Evolutionary conservation across 768 basidiomycete species (phyloP).

Genomic region (Gyrodon lividus): DNA sequence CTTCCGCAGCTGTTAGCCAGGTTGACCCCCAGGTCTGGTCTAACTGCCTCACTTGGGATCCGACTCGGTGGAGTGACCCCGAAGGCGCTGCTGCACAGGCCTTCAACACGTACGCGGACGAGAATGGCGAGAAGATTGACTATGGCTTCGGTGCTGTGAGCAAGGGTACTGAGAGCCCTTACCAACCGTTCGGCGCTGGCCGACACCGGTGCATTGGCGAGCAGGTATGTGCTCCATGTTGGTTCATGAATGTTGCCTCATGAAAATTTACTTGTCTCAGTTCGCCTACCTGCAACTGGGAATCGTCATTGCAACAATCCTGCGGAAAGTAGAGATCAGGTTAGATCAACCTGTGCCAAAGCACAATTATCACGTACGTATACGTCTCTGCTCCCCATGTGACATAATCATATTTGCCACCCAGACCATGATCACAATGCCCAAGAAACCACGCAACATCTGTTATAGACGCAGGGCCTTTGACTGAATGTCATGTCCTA

Average conservation of each 20-base stretch:
- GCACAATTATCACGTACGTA: constrained; percentile 86
- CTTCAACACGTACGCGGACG: constrained; percentile 70
- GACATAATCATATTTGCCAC: constrained; percentile 8
- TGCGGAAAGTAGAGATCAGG: constrained; percentile 74
- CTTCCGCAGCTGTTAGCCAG: constrained; percentile 85
- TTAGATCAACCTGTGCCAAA: constrained; percentile 64
- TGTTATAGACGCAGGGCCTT: constrained; percentile 65
- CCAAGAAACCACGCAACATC: constrained; percentile 65
- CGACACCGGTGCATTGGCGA: constrained; percentile 94
- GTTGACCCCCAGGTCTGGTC: constrained; percentile 85
- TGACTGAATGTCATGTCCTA: constrained; percentile 33
- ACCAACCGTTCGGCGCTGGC: constrained; percentile 97
- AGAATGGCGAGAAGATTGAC: constrained; percentile 86
- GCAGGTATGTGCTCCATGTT: constrained; percentile 46
- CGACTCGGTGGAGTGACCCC: constrained; percentile 81
- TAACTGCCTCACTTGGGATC: constrained; percentile 70
- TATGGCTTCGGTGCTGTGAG: constrained; percentile 94
- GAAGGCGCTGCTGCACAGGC: constrained; percentile 82
- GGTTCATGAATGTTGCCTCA: constrained; percentile 4
- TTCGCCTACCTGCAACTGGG: constrained; percentile 96
- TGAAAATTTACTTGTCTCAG: constrained; percentile 33
- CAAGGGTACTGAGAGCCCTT: constrained; percentile 94
- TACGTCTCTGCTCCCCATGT: background rate
- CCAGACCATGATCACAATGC: constrained; percentile 94
- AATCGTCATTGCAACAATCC: constrained; percentile 72